Evolutionary conservation across 192 early-diverging fungal species (phyloP).

Genomic region (Coemansia asiatica): DNA sequence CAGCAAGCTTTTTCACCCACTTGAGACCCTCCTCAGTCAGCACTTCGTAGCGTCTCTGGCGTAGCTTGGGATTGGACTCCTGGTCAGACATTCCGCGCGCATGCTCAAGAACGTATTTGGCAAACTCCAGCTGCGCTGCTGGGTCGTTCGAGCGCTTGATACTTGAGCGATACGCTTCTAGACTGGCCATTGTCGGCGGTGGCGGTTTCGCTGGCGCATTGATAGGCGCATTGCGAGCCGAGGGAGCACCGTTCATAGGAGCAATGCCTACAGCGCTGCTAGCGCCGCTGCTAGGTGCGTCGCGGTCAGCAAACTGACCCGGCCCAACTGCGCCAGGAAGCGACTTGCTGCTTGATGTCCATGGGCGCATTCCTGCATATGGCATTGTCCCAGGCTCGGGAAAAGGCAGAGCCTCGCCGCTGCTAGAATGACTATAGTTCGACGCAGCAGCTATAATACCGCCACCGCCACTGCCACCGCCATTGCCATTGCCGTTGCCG

Average conservation of each 20-base stretch:
- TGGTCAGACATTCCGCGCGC: slow-evolving; percentile 66
- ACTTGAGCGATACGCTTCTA: slow-evolving; percentile 48
- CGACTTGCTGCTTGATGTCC: slow-evolving; percentile 47
- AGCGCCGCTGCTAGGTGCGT: slow-evolving; percentile 39
- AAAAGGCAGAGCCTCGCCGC: slow-evolving; percentile 24
- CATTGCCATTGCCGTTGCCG: background rate
- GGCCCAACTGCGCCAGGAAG: slow-evolving; percentile 24
- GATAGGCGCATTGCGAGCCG: slow-evolving; percentile 14
- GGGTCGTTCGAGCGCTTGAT: slow-evolving; percentile 67
- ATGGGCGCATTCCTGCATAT: slow-evolving; percentile 32
- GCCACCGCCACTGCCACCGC: no score
- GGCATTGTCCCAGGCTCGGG: slow-evolving; percentile 11
- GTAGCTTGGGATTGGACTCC: slow-evolving; percentile 67
- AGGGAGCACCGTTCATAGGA: slow-evolving; percentile 34
- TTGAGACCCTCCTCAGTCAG: slow-evolving; percentile 81
- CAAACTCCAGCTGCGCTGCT: slow-evolving; percentile 78
- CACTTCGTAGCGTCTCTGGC: slow-evolving; percentile 69
- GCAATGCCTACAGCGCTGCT: slow-evolving; percentile 42
- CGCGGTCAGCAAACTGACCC: slow-evolving; percentile 27
- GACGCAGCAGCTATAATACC: slow-evolving; percentile 1
- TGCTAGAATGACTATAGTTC: slow-evolving; percentile 31
- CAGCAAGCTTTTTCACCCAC: slow-evolving; percentile 80
- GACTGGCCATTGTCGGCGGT: slow-evolving; percentile 37
- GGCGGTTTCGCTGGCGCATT: slow-evolving; percentile 32
- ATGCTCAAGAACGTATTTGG: slow-evolving; percentile 79